phyloP scores from a whole-genome alignment of 805 yeast genomes.

The Starmerella apicola region DNA sequence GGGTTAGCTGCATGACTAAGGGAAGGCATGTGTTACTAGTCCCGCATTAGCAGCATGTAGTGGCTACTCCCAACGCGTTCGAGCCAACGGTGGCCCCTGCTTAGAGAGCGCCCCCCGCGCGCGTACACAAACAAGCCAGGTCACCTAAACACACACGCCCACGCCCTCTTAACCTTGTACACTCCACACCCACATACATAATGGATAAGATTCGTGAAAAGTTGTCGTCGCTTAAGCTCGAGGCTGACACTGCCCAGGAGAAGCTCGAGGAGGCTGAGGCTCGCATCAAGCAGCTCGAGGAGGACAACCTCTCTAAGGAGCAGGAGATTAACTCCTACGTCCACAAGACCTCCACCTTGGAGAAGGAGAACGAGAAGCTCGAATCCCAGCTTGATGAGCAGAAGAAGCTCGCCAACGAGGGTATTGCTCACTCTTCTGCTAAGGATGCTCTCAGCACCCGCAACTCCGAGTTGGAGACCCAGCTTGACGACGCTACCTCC shows the following conservation, averaged over 20 bases:
- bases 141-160: not conserved
- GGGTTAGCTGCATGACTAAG: too few relatives aligned
- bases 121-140: not conserved
- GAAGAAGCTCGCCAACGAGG: slow-evolving; percentile 82
- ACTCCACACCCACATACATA: not conserved
- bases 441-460: slow-evolving; percentile 87
- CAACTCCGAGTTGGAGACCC: slow-evolving; percentile 78
- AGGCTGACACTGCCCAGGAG: slow-evolving; percentile 96
- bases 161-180: not conserved
- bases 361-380: slow-evolving; percentile 60
- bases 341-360: slow-evolving; percentile 82
- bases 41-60: not conserved
- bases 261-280: slow-evolving; percentile 78
- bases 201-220: slow-evolving; percentile 25
- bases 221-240: slow-evolving; percentile 55
- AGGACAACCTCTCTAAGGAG: slow-evolving; percentile 82
- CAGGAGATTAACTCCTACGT: slow-evolving; percentile 87
- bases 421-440: slow-evolving; percentile 73
- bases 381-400: slow-evolving; percentile 62
- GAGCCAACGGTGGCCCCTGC: not conserved
- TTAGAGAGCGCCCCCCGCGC: not conserved
- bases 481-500: slow-evolving; percentile 79
- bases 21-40: too few relatives aligned
- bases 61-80: not conserved
- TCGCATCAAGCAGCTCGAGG: slow-evolving; percentile 80